Evolutionary conservation across 768 basidiomycete species (phyloP), one percentile per base, ranked within the genome.

Genomic region (Nidularia pulvinata): DNA sequence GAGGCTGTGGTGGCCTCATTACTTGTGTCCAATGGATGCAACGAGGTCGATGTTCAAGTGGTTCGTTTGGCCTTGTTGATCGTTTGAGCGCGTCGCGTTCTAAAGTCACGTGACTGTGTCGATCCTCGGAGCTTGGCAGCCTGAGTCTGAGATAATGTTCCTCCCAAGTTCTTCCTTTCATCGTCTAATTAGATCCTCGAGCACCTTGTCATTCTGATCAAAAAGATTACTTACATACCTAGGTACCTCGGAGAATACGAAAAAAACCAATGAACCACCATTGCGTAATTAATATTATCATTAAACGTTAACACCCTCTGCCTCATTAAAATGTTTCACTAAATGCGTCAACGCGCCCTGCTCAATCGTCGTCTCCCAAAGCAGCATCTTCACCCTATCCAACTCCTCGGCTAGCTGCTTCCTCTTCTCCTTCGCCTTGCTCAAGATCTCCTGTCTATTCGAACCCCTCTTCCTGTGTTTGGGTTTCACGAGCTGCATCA

Each of bases 341-440:
- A 86, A 63, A 56, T 82, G 75, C 36, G 74, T 63, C 54, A 89
- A 68, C 49, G 78, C 83, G n/a, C 84, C 86, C 60, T 84, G 80
- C 67, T 89, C 88, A 49, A 89, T 76, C 39, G 82, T 84, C 49
- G 79, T 77, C 69, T 89, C 88, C 90, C 90, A 91, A 53, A 91
- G 66, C 61, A 86, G 83, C 32, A 81, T 74, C 61, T 86, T 86
- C 22, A 84, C 80, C 50, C 70, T 72, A 48, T 84, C 77, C 45
- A 91, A 68, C 68, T 87, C 84, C 7, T 68, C 69, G 52, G 70
- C 69, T 36, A 92, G 58, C 58, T 81, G 73, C 51, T 69, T 67
- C 54, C 81, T 79, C 60, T 80, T 75, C 59, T 81, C 80, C 51
- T 69, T 73, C 11, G 87, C 88, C 11, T 77, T 76, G 44, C 65